Evolutionary conservation across 768 basidiomycete species (phyloP), one percentile per base, ranked within the genome.

Genomic region (Phylloporus rhodoxanthus): DNA sequence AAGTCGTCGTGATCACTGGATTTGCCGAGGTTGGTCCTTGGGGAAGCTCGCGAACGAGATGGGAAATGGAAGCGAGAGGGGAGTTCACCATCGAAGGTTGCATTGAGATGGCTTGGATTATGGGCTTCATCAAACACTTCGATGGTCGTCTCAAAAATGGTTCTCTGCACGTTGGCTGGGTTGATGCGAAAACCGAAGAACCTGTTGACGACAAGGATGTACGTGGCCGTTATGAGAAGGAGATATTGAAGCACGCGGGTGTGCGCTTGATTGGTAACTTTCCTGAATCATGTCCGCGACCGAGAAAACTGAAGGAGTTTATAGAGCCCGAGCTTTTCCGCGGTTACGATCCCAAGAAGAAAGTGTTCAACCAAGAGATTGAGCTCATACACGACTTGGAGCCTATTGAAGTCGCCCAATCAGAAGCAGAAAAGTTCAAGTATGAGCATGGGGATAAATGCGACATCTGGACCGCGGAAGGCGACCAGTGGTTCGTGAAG

Each of bases 31-130:
- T 98, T 44, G 88, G 96, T 2, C 96, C 96, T 11, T 99, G 95
- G 94, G 96, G 96, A 57, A 93, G 91, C 63, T 88, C 95, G 14
- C 84, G 96, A 51, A 99, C 96, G 2, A 83, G 96, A 51, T 99
- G 96, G 96, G 96, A 99, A 73, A 98, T 99, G 93, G 96, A 99
- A 66, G 94, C 93, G 40, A 79, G 83, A 40, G 95, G 96, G n/a
- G 85, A 95, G 63, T 87, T 98, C 69, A 93, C 94, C 2, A 94
- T 98, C 59, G 87, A 96, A 68, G 96, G 96, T 17, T 91, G 91
- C 62, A 96, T 99, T 62, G 96, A 99, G 73, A 95, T 99, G 89
- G 94, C 95, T 3, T 99, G 95, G 94, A 85, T 98, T 70, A 98
- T 94, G 91, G 95, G 96, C 36, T 82, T 81, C 72, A 96, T 98